These are phyloP conservation scores for Oryza glumipatula DNA, from an alignment of 176 grass and related monocot genomes.

Conservation along the genomic window DNA sequence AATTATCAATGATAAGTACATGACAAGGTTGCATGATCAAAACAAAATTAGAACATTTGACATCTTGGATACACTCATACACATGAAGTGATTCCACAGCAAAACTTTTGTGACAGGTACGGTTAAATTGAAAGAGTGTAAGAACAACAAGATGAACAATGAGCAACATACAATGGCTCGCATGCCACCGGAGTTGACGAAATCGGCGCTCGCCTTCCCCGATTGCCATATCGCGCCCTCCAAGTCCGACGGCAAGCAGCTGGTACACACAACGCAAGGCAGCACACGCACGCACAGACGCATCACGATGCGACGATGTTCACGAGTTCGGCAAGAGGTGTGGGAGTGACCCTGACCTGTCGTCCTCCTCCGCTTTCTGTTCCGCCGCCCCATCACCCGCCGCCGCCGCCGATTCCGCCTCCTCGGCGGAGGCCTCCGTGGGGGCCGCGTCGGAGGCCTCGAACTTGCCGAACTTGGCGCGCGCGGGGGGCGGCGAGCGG, in stretches of 20 bases:
- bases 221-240: constrained; percentile 75
- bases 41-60: background rate
- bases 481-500: constrained; percentile 20
- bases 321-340: background rate
- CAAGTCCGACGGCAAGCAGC: constrained; percentile 75
- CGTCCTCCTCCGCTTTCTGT: constrained; percentile 48
- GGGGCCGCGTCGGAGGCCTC: constrained; percentile 51
- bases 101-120: background rate
- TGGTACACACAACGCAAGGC: constrained; percentile 24
- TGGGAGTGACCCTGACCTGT: constrained; percentile 46
- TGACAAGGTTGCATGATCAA: background rate
- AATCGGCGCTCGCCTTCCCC: constrained; percentile 68
- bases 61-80: background rate
- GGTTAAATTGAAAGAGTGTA: background rate
- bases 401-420: background rate
- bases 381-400: background rate
- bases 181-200: constrained; percentile 72
- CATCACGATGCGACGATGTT: background rate
- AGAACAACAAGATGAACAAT: background rate
- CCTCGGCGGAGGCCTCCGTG: constrained; percentile 25
- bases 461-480: constrained; percentile 85
- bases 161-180: constrained; percentile 63
- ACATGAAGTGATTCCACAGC: background rate
- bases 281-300: background rate
- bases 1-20: background rate